Evolutionary conservation across 805 yeast species (phyloP).

Genomic region (Pichia manshurica): DNA sequence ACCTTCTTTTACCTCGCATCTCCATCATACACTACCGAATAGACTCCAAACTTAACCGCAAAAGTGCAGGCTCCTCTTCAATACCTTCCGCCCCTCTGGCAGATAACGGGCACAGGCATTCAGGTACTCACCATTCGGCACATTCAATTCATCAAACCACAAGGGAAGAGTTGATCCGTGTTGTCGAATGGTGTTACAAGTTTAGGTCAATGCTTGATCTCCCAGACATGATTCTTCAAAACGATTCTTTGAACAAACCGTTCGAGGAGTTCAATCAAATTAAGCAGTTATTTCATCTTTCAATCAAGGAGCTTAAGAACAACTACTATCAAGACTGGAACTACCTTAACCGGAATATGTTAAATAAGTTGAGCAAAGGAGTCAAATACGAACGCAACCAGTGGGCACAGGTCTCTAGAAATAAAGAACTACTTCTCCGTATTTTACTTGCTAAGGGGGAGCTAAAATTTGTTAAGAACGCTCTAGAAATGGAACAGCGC

Average conservation of each 20-base stretch:
- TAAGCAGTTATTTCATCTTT: slow-evolving; percentile 15
- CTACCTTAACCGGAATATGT: slow-evolving; percentile 18
- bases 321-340: slow-evolving; percentile 23
- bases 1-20: slow-evolving; percentile 61
- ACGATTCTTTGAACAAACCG: slow-evolving; percentile 18
- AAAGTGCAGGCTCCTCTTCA: background rate
- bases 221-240: slow-evolving; percentile 24
- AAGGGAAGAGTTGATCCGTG: slow-evolving; percentile 24
- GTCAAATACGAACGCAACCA: slow-evolving; percentile 36
- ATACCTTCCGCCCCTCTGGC: background rate
- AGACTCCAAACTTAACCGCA: slow-evolving; percentile 14
- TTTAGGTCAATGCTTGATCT: slow-evolving; percentile 25
- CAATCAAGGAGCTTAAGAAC: slow-evolving; percentile 14
- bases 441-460: slow-evolving; percentile 47
- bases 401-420: slow-evolving; percentile 36
- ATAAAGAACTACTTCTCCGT: slow-evolving; percentile 61
- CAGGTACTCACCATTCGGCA: background rate
- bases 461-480: slow-evolving; percentile 21
- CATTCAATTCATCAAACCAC: slow-evolving; percentile 15
- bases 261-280: slow-evolving; percentile 20
- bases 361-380: slow-evolving; percentile 17
- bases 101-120: background rate
- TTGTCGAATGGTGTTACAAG: slow-evolving; percentile 29
- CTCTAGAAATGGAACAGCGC: slow-evolving; percentile 27
- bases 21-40: slow-evolving; percentile 12